Evolutionary conservation across 495 filamentous ascomycete species (phyloP).

Genomic region (Hamigera avellanea): DNA sequence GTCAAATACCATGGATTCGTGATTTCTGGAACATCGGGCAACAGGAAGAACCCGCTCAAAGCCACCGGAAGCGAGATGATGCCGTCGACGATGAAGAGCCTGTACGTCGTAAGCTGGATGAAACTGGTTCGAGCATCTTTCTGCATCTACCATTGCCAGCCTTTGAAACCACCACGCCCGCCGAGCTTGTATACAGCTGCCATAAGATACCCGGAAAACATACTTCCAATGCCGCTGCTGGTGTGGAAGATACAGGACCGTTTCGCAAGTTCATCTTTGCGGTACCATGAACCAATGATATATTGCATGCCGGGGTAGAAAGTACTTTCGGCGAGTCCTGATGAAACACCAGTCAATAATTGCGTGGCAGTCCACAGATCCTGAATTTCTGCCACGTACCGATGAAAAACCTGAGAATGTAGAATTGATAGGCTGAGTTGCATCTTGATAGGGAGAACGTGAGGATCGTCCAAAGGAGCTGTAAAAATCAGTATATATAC

Average conservation of each 20-base stretch:
- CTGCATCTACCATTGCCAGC: constrained; percentile 31
- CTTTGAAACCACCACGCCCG: constrained; percentile 34
- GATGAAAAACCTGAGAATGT: constrained; percentile 47
- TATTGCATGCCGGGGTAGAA: constrained; percentile 38
- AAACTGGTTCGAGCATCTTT: background rate
- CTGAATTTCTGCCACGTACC: constrained; percentile 16
- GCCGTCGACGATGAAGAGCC: constrained; percentile 33
- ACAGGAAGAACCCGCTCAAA: constrained; percentile 44
- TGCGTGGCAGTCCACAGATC: too few relatives aligned
- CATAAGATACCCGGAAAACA: constrained; percentile 50
- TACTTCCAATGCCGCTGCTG: constrained; percentile 37
- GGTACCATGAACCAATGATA: constrained; percentile 38
- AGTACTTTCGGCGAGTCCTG: constrained; percentile 32
- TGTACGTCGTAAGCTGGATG: constrained; percentile 1
- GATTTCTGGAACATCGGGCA: constrained; percentile 51
- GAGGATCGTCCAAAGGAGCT: constrained; percentile 43
- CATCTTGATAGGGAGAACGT: constrained; percentile 38
- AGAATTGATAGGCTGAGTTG: constrained; percentile 37
- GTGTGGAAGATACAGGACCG: constrained; percentile 54
- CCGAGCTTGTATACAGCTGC: constrained; percentile 40
- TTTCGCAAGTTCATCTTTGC: constrained; percentile 43
- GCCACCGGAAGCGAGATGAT: constrained; percentile 36
- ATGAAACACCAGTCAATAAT: constrained; percentile 5
- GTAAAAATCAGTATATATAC: constrained; percentile 1
- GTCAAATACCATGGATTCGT: constrained; percentile 40